Evolutionary conservation across 2,329 filamentous ascomycete genomes (phyloP).

Genomic region (Fusarium papillatum): DNA sequence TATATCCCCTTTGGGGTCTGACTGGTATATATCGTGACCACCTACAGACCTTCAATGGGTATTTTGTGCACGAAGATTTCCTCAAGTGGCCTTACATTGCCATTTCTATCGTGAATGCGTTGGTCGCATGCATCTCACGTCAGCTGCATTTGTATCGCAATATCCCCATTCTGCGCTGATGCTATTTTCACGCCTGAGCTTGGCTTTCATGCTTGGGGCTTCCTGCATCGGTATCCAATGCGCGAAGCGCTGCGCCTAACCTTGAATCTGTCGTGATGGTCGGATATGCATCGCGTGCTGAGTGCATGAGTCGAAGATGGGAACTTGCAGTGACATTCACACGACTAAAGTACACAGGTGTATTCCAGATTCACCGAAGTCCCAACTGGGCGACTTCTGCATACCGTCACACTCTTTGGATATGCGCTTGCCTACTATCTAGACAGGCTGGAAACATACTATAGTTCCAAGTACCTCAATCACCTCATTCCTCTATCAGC

Average conservation of each 20-base stretch:
- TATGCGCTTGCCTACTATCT: background rate
- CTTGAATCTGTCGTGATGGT: too few relatives aligned
- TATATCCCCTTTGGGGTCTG: background rate
- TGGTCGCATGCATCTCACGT: background rate
- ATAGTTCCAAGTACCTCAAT: background rate
- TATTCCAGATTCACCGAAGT: background rate
- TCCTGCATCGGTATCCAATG: background rate
- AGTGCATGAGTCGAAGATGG: background rate
- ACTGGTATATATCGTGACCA: background rate
- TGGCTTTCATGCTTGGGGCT: too few relatives aligned
- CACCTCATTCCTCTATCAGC: background rate
- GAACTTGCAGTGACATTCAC: background rate
- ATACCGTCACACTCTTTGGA: background rate
- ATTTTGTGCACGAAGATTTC: background rate
- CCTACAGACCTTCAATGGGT: background rate
- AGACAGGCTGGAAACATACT: background rate
- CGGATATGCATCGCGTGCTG: background rate
- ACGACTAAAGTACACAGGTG: background rate
- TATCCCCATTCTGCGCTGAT: background rate
- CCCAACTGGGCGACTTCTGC: background rate
- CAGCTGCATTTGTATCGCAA: background rate
- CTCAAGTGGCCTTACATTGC: background rate
- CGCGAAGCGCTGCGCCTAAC: background rate
- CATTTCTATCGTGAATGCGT: too few relatives aligned
- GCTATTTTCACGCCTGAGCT: background rate